phyloP scores from a whole-genome alignment of 2,329 filamentous ascomycete species.

The Fusarium goolgardi region DNA sequence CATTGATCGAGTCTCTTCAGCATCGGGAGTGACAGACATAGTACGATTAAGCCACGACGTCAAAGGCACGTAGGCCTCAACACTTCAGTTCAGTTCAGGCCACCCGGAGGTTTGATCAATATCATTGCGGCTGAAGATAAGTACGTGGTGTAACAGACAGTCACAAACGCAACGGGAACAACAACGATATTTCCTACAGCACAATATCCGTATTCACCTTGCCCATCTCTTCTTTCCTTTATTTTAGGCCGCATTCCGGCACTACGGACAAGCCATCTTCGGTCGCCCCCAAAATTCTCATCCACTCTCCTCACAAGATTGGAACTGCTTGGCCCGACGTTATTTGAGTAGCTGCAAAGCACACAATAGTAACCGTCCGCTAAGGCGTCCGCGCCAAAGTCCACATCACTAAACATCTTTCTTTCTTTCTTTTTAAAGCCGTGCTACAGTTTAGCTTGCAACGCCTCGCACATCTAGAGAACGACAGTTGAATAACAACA shows the following conservation, averaged over 20 bases:
- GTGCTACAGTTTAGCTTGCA: not conserved
- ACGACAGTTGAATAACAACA: not conserved
- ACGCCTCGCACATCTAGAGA: constrained; percentile 2
- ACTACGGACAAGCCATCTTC: constrained; percentile 41
- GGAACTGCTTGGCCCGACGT: constrained; percentile 27
- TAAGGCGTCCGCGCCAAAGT: constrained; percentile 8
- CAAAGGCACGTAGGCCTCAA: constrained; percentile 25
- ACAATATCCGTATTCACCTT: constrained; percentile 9
- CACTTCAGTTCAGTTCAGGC: constrained; percentile 15
- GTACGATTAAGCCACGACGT: constrained; percentile 4
- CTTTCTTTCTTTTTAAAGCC: not conserved
- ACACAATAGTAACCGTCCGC: constrained; percentile 30
- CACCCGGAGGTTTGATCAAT: constrained; percentile 13
- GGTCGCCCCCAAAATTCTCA: constrained; percentile 33
- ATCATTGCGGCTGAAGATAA: not conserved
- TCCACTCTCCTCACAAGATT: constrained; percentile 23
- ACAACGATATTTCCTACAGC: constrained; percentile 30
- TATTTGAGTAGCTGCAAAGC: constrained; percentile 33
- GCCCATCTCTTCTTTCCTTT: not conserved
- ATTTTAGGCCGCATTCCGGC: constrained; percentile 28
- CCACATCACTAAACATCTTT: constrained; percentile 12
- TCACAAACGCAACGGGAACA: constrained; percentile 21
- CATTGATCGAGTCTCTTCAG: constrained; percentile 13
- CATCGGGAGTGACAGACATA: constrained; percentile 26
- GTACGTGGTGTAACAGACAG: constrained; percentile 18